Evolutionary conservation across 768 basidiomycete genomes (phyloP), one percentile per base, ranked within the genome.

Genomic region (Phlebiopsis flavidoalba): DNA sequence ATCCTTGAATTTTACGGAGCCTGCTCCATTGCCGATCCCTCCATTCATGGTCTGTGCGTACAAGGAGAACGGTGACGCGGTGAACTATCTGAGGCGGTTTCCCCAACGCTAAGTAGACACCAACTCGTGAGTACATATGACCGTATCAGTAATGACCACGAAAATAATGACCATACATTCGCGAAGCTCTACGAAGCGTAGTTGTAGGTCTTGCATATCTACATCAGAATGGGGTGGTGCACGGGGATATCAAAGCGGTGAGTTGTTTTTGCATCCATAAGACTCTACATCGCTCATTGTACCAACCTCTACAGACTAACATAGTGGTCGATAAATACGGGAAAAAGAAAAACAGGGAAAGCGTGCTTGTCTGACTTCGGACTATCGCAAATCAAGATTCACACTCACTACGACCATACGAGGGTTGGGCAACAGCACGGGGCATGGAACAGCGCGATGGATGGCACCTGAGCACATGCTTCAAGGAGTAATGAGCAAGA

Each of bases 231-330:
- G 61, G 58, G 24, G 59, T 71, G 8, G 55, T 71, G 4, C 70
- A 71, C 53, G 70, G 69, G 0, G 69, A 68, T 49, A 46, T 71
- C n/a, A 68, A 69, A 56, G 64, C 60, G 4, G 70, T 68, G 22
- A 47, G 67, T 64, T 8, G 45, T 22, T 51, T 49, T n/a, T 14
- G 48, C 24, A 10, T 7, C 15, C n/a, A n/a, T n/a, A n/a, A n/a
- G n/a, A n/a, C 11, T 49, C 3, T 24, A 17, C 17, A 43, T 19
- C 14, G 48, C 19, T 49, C 48, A 19, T 46, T 21, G 21, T 49
- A 5, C 15, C 19, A 26, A 15, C 8, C 48, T 19, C 21, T 12
- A 22, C 5, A 65, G 64, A 33, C 58, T 1, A 66, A 66, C 31
- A 66, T 66, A 21, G 49, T 66, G 19, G 50, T 66, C 8, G 55